These are phyloP conservation scores for Aspergillus terreus DNA, from an alignment of 2,329 filamentous ascomycete species.

Conservation along the genomic window DNA sequence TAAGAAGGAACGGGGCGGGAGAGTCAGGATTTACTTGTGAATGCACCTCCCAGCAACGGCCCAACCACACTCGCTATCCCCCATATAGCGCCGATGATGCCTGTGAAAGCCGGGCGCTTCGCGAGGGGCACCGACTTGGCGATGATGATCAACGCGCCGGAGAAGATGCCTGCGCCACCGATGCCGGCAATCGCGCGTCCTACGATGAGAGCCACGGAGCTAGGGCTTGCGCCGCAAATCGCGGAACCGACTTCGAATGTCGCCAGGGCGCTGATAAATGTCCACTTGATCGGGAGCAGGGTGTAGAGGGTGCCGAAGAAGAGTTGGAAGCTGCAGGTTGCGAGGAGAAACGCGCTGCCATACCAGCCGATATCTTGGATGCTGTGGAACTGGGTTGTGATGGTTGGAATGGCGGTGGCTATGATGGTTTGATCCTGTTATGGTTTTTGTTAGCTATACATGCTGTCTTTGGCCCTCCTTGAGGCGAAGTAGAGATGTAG, in stretches of 20 bases:
- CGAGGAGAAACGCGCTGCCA: conserved; percentile 35
- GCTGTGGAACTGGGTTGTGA: conserved; percentile 37
- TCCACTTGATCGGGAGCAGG: conserved; percentile 34
- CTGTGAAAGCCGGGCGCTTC: conserved; percentile 29
- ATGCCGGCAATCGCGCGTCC: conserved; percentile 33
- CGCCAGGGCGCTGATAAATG: conserved; percentile 27
- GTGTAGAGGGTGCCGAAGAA: conserved; percentile 37
- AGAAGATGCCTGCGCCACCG: conserved; percentile 27
- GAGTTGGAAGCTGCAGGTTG: conserved; percentile 34
- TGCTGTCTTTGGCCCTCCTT: not conserved
- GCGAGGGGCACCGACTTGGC: conserved; percentile 29
- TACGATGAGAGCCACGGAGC: conserved; percentile 28
- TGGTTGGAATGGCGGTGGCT: conserved; percentile 38
- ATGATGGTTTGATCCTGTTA: conserved; percentile 29
- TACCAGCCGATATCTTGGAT: conserved; percentile 43
- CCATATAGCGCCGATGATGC: conserved; percentile 28
- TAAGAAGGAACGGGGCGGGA: not conserved
- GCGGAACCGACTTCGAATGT: conserved; percentile 37
- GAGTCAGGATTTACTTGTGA: conserved; percentile 22
- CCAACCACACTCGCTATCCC: conserved; percentile 30
- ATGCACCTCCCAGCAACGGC: conserved; percentile 33
- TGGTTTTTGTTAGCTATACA: not conserved
- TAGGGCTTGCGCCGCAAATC: conserved; percentile 28
- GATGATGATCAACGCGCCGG: conserved; percentile 31
- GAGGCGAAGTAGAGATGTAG: too few relatives aligned